Base-by-base conservation (phyloP, 805 yeast genomes). In the Yarrowia porcina region DNA sequence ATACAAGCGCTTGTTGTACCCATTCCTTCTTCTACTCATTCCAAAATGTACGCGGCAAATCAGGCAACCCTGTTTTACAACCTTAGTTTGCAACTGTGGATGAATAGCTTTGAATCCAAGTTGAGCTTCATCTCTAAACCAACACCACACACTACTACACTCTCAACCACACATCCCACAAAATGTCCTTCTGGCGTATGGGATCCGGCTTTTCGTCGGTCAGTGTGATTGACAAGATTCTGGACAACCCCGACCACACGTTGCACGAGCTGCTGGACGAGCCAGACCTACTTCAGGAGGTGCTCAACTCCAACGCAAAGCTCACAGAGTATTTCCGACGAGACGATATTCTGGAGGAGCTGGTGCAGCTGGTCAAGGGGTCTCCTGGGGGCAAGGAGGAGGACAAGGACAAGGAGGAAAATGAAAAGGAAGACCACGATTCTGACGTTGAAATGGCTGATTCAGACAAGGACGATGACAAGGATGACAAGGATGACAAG, bases 261-360 rank as follows among this genome's bases (percentile, higher is more conserved):
- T 69, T 75, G 32, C 66, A 68, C 30, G 87, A 86, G 52, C 74
- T 90, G 47, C 76, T 90, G 65, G 91, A 88, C 70, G 93, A 89
- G 68, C 87, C 84, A 49, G 92, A 87, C 64, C 74, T 90, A 28
- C 77, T 88, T 27, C 88, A 88, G 64, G 94, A 89, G 71, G 76
- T 90, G 36, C 75, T 87, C 66, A 83, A 87, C 21, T 85, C 90
- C 18, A 88, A 88, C 72, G 80, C 86, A 47, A 87, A 88, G 70
- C 80, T 94, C 56, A 79, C 92, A 39, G 94, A 90, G 69, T 86
- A 86, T 69, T 77, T 94, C 63, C 81, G 93, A 66, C 89, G 89
- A 70, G 91, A 94, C 15, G 88, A 85, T 61, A 83, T 90, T 15
- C 73, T 93, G 65, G 80, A 79, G 60, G 83, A 84, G 63, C 80